Percentiles rank a stretch among this genome's conserved stretches.
These are phyloP conservation scores for Keithomyces neogunnii DNA, from an alignment of 2,329 filamentous ascomycete genomes.

Conservation along the genomic window DNA sequence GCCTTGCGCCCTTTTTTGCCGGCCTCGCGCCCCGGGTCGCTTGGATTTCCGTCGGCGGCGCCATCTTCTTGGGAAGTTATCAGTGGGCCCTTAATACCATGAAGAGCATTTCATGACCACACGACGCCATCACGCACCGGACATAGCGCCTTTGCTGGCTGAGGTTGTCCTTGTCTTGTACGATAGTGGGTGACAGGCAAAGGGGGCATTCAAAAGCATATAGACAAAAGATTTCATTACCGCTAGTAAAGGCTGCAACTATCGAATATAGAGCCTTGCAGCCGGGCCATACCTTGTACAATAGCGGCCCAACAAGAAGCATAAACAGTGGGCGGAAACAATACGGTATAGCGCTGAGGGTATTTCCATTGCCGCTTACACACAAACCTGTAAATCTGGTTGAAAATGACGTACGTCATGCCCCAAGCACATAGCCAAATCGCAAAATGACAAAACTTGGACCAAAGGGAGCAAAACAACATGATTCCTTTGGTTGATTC, in stretches of 20 bases:
- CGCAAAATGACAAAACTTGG: not conserved
- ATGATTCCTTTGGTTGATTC: not conserved
- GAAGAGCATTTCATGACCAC: constrained; percentile 14
- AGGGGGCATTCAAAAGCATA: not conserved
- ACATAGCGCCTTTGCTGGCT: not conserved
- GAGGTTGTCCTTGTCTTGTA: not conserved
- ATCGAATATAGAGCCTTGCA: not conserved
- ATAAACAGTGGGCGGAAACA: not conserved
- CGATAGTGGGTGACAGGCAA: constrained; percentile 4
- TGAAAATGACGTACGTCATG: not conserved
- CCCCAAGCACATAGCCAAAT: not conserved
- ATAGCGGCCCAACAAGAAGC: constrained; percentile 1
- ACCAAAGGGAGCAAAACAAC: not conserved
- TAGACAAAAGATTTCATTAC: not conserved
- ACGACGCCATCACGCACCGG: no score
- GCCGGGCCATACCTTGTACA: not conserved
- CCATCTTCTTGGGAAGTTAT: constrained; percentile 90
- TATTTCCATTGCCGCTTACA: constrained; percentile 5
- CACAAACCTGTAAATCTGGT: not conserved
- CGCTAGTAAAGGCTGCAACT: not conserved
- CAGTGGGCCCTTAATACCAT: constrained; percentile 78
- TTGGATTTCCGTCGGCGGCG: constrained; percentile 92
- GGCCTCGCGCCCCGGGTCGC: constrained; percentile 75
- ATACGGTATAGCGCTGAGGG: constrained; percentile 1
- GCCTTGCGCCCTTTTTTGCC: constrained; percentile 62